A percentile compares a stretch with the other conserved stretches of the same genome.
Evolutionary conservation across 1,284 basidiomycete genomes (phyloP).

Genomic region (Sphaerobolus stellatus): DNA sequence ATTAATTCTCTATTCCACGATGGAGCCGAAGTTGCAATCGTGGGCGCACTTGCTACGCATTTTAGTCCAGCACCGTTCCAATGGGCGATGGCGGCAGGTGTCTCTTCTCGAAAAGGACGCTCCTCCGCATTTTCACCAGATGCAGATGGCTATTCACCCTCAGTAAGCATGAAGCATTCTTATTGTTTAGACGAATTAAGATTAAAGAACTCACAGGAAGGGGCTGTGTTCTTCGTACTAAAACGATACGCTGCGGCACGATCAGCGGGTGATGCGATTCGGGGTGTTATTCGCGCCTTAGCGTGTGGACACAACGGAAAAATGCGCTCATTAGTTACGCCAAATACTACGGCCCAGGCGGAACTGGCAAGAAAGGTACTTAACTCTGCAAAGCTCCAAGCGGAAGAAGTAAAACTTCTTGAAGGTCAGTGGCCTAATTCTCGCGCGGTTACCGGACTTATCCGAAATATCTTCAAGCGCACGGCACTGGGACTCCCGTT

Average conservation of each 20-base stretch:
- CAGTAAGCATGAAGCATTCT: no score
- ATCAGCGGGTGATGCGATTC: constrained; percentile 1
- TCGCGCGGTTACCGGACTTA: no score
- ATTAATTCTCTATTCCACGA: constrained; percentile 10
- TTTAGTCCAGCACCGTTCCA: constrained; percentile 17
- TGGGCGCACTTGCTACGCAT: constrained; percentile 18
- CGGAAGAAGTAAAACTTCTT: constrained; percentile 6
- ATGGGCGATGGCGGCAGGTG: constrained; percentile 15
- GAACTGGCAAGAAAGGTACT: neutral
- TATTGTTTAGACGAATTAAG: no score
- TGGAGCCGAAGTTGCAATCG: constrained; percentile 16
- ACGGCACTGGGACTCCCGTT: constrained; percentile 17
- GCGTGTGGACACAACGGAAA: constrained; percentile 14
- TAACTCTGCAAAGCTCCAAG: neutral
- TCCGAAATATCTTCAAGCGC: constrained; percentile 4
- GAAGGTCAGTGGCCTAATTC: constrained; percentile 8
- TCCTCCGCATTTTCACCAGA: constrained; percentile 17
- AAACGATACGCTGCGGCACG: constrained; percentile 1
- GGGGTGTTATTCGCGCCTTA: constrained; percentile 11
- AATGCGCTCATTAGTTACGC: constrained; percentile 15
- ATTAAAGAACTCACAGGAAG: constrained; percentile 9
- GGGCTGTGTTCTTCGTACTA: constrained; percentile 12
- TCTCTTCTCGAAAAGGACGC: constrained; percentile 13
- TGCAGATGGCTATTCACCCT: constrained; percentile 19
- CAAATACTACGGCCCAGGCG: constrained; percentile 11